Percentiles rank a stretch among this genome's conserved stretches.
phyloP scores from a whole-genome alignment of 2,329 filamentous ascomycete species.

The Tolypocladium pustulatum region DNA sequence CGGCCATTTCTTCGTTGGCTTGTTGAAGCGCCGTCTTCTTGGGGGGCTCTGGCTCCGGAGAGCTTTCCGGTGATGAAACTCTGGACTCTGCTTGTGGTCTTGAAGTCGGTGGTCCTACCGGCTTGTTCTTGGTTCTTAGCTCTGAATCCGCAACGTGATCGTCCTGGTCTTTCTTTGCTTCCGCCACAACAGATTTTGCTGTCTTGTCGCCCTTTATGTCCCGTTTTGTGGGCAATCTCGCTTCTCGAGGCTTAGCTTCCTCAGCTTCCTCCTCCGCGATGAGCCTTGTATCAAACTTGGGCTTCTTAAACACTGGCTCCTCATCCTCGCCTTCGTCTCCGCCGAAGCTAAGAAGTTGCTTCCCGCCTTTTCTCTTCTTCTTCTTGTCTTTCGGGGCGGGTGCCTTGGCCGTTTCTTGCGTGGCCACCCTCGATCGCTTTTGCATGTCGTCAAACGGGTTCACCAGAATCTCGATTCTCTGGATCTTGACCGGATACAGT shows the following conservation, averaged over 20 bases:
- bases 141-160: not conserved
- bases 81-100: conserved; percentile 1
- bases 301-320: conserved; percentile 57
- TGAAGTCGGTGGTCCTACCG: not conserved
- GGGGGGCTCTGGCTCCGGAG: conserved; percentile 16
- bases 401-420: conserved; percentile 28
- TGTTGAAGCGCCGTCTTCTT: conserved; percentile 48
- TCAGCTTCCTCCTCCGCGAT: conserved; percentile 43
- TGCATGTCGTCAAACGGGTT: conserved; percentile 79
- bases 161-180: conserved; percentile 11
- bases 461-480: conserved; percentile 61
- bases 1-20: conserved; percentile 72
- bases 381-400: conserved; percentile 42
- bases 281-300: conserved; percentile 69
- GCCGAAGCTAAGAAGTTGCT: conserved; percentile 69
- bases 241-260: conserved; percentile 16
- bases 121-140: not conserved
- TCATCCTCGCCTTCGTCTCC: conserved; percentile 50
- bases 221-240: conserved; percentile 14
- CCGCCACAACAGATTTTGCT: conserved; percentile 8
- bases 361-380: conserved; percentile 64
- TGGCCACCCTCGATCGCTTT: conserved; percentile 50
- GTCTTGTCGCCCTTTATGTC: conserved; percentile 20
- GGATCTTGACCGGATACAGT: conserved; percentile 74
- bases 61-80: conserved; percentile 9